A percentile compares a stretch with the other conserved stretches of the same genome.
Conservation (phyloP, 2,329 filamentous ascomycete genomes). For the Albifimbria verrucaria region DNA sequence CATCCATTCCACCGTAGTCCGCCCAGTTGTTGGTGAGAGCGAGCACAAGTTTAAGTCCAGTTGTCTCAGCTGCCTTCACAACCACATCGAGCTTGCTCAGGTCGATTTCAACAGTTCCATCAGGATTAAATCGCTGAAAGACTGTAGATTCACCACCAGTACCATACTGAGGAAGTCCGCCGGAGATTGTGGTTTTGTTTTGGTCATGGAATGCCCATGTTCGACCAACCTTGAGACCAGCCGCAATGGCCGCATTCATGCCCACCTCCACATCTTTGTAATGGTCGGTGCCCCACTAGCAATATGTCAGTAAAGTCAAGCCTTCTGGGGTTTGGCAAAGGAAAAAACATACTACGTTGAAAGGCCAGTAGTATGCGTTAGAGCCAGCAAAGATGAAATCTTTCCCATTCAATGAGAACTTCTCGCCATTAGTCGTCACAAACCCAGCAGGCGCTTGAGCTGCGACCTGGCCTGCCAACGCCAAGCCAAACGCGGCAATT, state of each 20-base stretch:
- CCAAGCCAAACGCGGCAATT: neutral
- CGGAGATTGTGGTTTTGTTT: conserved; percentile 31
- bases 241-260: conserved; percentile 41
- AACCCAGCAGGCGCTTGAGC: conserved; percentile 19
- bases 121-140: conserved; percentile 60
- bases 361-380: conserved; percentile 52
- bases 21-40: conserved; percentile 68
- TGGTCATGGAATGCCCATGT: conserved; percentile 65
- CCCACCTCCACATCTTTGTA: conserved; percentile 51
- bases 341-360: conserved; percentile 6
- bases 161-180: conserved; percentile 12
- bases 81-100: conserved; percentile 59
- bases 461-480: neutral
- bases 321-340: conserved; percentile 6
- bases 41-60: conserved; percentile 61
- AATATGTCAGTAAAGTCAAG: conserved; percentile 21
- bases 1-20: conserved; percentile 63
- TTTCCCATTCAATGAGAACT: conserved; percentile 39
- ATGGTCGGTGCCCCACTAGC: conserved; percentile 28
- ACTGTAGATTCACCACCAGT: conserved; percentile 33
- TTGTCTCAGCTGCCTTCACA: conserved; percentile 54
- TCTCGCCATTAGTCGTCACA: conserved; percentile 13
- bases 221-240: conserved; percentile 55
- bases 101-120: conserved; percentile 50
- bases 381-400: conserved; percentile 49